A percentile compares a stretch with the other conserved stretches of the same genome.
phyloP scores from a whole-genome alignment of 768 basidiomycete species.

The Coprinopsis strossmayeri region DNA sequence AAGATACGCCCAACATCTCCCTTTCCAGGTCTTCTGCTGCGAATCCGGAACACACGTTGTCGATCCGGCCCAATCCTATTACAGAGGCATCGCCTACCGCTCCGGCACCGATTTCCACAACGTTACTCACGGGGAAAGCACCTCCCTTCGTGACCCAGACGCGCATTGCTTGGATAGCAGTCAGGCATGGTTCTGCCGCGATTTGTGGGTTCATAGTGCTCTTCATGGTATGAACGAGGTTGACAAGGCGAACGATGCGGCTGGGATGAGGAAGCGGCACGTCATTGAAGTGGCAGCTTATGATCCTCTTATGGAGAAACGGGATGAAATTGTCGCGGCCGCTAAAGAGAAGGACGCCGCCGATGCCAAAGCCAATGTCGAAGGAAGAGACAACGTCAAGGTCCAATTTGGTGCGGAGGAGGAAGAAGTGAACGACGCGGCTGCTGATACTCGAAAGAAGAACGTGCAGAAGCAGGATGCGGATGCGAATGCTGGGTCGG shows the following conservation, averaged over 20 bases:
- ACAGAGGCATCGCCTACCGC: constrained; percentile 82
- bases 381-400: constrained; percentile 24
- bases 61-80: constrained; percentile 94
- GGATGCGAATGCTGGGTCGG: constrained; percentile 81
- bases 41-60: constrained; percentile 97
- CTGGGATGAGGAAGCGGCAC: constrained; percentile 22
- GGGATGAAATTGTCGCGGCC: constrained; percentile 2
- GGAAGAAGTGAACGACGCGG: constrained; percentile 29
- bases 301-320: constrained; percentile 26
- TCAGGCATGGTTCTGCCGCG: constrained; percentile 97
- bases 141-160: constrained; percentile 59
- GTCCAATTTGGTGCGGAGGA: constrained; percentile 24
- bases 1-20: constrained; percentile 87
- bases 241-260: constrained; percentile 34
- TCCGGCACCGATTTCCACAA: constrained; percentile 81
- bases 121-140: constrained; percentile 52
- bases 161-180: constrained; percentile 91
- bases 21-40: constrained; percentile 99
- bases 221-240: constrained; percentile 63
- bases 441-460: constrained; percentile 21
- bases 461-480: constrained; percentile 39
- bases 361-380: neutral
- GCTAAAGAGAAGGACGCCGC: too few species aligned
- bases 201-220: constrained; percentile 91
- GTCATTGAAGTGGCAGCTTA: constrained; percentile 29